Evolutionary conservation across 345 rosid species (phyloP).

Genomic region (Hibiscus tridactylites): DNA sequence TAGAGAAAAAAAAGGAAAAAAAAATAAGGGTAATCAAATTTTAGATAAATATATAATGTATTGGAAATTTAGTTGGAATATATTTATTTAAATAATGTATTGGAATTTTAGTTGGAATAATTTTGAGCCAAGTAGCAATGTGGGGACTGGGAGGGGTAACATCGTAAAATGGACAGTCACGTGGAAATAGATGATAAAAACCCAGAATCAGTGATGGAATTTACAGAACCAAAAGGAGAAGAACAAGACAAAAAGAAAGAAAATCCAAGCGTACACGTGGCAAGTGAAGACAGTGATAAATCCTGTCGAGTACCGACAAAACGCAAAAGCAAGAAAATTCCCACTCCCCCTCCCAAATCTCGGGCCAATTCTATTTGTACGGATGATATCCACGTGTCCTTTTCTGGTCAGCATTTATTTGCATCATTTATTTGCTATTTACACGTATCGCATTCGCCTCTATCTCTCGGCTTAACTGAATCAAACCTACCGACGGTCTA

Average conservation of each 20-base stretch:
- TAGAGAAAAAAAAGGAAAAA: too few relatives aligned
- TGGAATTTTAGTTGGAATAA: too few relatives aligned
- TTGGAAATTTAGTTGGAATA: too few relatives aligned
- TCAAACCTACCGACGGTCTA: too few relatives aligned
- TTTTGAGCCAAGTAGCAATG: too few relatives aligned
- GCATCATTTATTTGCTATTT: too few relatives aligned
- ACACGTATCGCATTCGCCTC: too few relatives aligned
- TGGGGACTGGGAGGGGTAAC: neutral
- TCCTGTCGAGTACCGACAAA: conserved; percentile 8
- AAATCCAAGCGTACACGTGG: conserved; percentile 12
- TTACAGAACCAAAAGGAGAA: neutral
- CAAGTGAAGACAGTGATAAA: neutral
- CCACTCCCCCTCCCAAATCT: neutral
- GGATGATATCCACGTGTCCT: neutral
- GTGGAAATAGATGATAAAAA: conserved; percentile 6
- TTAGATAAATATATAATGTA: too few relatives aligned
- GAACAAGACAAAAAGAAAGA: neutral
- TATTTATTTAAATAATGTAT: too few relatives aligned
- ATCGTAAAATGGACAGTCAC: conserved; percentile 2
- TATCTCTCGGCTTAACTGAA: too few relatives aligned
- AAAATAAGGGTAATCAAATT: too few relatives aligned
- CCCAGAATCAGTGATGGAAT: neutral
- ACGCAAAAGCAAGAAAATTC: neutral
- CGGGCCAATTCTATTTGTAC: neutral
- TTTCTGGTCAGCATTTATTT: too few relatives aligned